Base-by-base conservation (phyloP, 257 asterid species). In the Ehretia macrophylla region DNA sequence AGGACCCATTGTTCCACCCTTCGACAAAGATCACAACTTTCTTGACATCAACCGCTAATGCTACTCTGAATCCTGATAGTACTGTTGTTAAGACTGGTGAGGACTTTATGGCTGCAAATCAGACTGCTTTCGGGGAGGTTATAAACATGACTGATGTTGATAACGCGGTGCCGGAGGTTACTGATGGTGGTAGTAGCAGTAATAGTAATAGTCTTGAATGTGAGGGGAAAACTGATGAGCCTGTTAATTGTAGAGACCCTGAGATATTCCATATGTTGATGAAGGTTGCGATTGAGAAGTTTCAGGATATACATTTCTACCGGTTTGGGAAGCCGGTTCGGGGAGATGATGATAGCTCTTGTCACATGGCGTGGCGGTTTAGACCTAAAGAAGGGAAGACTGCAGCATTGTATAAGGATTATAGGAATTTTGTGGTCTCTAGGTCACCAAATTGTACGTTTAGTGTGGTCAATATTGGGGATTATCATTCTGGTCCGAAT, bases 291-390 rank as follows among this genome's bases (percentile, higher is more conserved):
- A 85, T 93, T 66, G 94, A 85, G 39, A 74, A 66, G 62, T 81
- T 89, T 51, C 77, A 75, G 70, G 96, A 89, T 60, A 62, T 80
- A 32, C 91, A 85, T 35, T 86, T 88, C 55, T 81, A 75, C 67
- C 74, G 79, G 58, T 92, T 88, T 71, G 96, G 96, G 65, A 92
- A 81, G 79, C 86, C 97, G 0, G 96, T 84, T 58, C 57, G 32
- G 5, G 99, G 99, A 32, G 67, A 77, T 22, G 76, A 80, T 14
- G 82, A 72, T 20, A 76, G 53, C 19, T 79, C 90, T 17, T 92
- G 99, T 67, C 96, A 92, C 74, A 89, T 92, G 97, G 95, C 95
- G 4, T 92, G 97, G 97, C 67, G 95, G 63, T 92, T 81, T 70
- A 81, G 86, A 85, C 85, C 88, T 0, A 86, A 88, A 59, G 87